Conservation (phyloP, 2,329 filamentous ascomycete species). For the Ophiostoma novo-ulmi region DNA sequence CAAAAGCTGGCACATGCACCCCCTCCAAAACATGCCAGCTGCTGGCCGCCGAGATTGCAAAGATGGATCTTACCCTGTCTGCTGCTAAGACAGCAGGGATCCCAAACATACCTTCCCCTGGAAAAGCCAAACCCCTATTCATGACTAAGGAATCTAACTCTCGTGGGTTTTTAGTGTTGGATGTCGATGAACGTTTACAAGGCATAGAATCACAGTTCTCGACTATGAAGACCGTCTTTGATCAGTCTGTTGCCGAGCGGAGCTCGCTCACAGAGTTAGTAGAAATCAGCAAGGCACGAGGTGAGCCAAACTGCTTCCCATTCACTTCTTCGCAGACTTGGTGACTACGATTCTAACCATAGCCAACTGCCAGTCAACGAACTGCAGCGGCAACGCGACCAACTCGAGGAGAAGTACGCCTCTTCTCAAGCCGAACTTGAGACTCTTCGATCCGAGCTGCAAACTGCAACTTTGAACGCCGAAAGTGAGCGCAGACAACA, state of each 20-base stretch:
- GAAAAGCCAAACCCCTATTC: conserved; percentile 33
- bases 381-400: conserved; percentile 46
- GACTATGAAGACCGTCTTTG: conserved; percentile 66
- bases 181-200: conserved; percentile 70
- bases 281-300: conserved; percentile 66
- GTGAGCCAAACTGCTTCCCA: conserved; percentile 41
- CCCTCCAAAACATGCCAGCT: background rate
- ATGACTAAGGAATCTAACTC: conserved; percentile 66
- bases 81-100: conserved; percentile 31
- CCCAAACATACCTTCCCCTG: conserved; percentile 37
- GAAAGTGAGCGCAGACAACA: conserved; percentile 44
- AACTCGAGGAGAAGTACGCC: conserved; percentile 44
- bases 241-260: conserved; percentile 61
- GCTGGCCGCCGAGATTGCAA: conserved; percentile 26
- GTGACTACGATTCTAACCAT: background rate
- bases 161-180: conserved; percentile 62
- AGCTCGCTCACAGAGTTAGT: conserved; percentile 69
- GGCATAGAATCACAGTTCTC: conserved; percentile 71
- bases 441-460: conserved; percentile 43
- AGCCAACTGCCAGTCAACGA: conserved; percentile 39
- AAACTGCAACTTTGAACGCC: conserved; percentile 38
- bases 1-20: background rate
- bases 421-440: conserved; percentile 61
- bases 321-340: background rate
- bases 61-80: conserved; percentile 31